phyloP scores from a whole-genome alignment of 2,329 filamentous ascomycete species.

The Drechslerella dactyloides region DNA sequence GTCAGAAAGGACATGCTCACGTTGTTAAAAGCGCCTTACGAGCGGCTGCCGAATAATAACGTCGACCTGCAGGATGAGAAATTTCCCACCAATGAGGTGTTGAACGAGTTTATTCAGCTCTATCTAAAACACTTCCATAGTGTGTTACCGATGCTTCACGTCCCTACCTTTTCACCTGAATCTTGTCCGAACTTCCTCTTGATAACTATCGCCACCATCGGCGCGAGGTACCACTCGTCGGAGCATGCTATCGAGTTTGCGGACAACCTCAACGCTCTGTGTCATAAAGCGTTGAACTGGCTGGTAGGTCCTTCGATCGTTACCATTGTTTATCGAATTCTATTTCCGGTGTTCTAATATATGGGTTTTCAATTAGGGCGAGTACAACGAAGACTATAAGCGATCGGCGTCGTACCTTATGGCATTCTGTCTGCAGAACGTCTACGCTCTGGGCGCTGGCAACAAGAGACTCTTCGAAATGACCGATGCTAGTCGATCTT shows the following conservation, averaged over 20 bases:
- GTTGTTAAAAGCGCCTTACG: slow-evolving; percentile 53
- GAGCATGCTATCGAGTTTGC: slow-evolving; percentile 55
- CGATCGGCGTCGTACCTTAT: slow-evolving; percentile 54
- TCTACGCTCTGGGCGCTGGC: slow-evolving; percentile 54
- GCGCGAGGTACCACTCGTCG: slow-evolving; percentile 54
- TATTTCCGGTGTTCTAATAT: neutral
- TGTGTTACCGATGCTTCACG: slow-evolving; percentile 56
- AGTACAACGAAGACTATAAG: slow-evolving; percentile 54
- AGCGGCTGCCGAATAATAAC: slow-evolving; percentile 53
- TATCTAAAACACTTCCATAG: slow-evolving; percentile 57
- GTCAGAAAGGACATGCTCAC: slow-evolving; percentile 54
- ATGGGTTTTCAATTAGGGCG: slow-evolving; percentile 48
- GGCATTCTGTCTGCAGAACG: slow-evolving; percentile 55
- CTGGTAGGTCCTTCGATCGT: slow-evolving; percentile 50
- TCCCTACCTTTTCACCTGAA: slow-evolving; percentile 53
- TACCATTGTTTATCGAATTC: neutral
- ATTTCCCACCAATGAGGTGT: slow-evolving; percentile 54
- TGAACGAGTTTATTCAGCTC: slow-evolving; percentile 56
- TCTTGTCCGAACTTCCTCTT: slow-evolving; percentile 54
- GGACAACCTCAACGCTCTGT: slow-evolving; percentile 54
- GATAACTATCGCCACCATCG: slow-evolving; percentile 54
- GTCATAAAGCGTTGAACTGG: slow-evolving; percentile 54
- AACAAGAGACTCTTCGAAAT: slow-evolving; percentile 54
- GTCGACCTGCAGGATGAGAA: slow-evolving; percentile 52
- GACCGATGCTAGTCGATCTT: slow-evolving; percentile 54